Percentiles rank a stretch among this genome's conserved stretches.
These are phyloP conservation scores for Claviceps maximensis DNA, from an alignment of 2,329 filamentous ascomycete genomes.

Conservation along the genomic window DNA sequence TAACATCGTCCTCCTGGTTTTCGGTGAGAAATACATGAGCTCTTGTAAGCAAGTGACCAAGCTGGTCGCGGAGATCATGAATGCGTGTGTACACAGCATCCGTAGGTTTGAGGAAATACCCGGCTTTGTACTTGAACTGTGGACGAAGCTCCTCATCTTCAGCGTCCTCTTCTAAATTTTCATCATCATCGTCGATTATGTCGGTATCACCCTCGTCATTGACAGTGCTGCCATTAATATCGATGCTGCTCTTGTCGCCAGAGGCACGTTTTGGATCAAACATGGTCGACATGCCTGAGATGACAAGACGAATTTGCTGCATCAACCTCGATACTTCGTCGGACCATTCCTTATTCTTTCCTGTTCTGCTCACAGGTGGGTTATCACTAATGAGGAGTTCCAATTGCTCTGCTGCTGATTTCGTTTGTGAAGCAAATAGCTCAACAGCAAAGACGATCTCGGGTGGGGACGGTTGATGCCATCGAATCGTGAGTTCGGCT, in stretches of 20 bases:
- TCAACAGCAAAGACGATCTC: conserved; percentile 85
- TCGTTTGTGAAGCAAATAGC: conserved; percentile 74
- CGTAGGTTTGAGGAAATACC: conserved; percentile 55
- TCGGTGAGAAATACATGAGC: conserved; percentile 73
- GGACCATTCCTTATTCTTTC: conserved; percentile 97
- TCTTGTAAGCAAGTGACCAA: conserved; percentile 67
- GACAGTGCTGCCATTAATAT: conserved; percentile 30
- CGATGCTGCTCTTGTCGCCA: conserved; percentile 32
- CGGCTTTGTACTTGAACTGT: conserved; percentile 78
- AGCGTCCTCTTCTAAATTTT: conserved; percentile 48
- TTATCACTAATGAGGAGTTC: conserved; percentile 68
- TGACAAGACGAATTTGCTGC: conserved; percentile 73
- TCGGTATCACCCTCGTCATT: conserved; percentile 42
- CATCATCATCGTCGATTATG: conserved; percentile 31
- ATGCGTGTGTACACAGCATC: conserved; percentile 56
- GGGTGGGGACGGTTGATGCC: conserved; percentile 70
- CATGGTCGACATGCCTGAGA: conserved; percentile 78
- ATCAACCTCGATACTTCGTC: conserved; percentile 89
- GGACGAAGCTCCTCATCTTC: conserved; percentile 75
- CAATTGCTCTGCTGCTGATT: conserved; percentile 61
- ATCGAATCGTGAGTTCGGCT: conserved; percentile 67
- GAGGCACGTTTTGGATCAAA: conserved; percentile 71
- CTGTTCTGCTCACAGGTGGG: conserved; percentile 74
- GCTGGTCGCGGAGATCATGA: conserved; percentile 65
- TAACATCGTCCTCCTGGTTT: conserved; percentile 88